phyloP scores from a whole-genome alignment of 2,329 filamentous ascomycete genomes.

The Colletotrichum salicis region DNA sequence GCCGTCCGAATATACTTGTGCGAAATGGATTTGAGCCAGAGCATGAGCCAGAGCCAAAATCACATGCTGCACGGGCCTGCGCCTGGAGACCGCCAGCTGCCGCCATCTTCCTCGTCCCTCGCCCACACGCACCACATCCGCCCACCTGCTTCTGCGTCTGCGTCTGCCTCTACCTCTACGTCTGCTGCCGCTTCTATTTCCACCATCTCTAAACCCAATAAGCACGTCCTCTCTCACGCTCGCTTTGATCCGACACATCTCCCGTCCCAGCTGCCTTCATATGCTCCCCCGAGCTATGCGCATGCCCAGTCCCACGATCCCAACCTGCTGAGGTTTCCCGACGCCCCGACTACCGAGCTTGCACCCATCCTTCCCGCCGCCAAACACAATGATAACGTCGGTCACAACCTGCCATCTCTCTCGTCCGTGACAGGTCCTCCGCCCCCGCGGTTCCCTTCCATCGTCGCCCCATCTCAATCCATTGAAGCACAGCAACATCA shows the following conservation, averaged over 20 bases:
- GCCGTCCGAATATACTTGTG: conserved; percentile 35
- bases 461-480: conserved; percentile 29
- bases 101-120: conserved; percentile 33
- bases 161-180: conserved; percentile 11
- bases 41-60: conserved; percentile 49
- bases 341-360: conserved; percentile 51
- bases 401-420: conserved; percentile 53
- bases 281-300: conserved; percentile 50
- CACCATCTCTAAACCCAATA: conserved; percentile 14
- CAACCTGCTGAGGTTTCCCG: conserved; percentile 45
- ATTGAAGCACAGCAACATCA: conserved; percentile 31
- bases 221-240: conserved; percentile 31
- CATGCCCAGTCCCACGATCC: conserved; percentile 47
- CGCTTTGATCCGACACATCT: conserved; percentile 37
- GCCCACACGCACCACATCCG: conserved; percentile 17
- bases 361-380: conserved; percentile 52
- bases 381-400: conserved; percentile 39
- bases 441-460: conserved; percentile 40
- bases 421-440: conserved; percentile 50
- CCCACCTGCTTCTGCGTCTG: conserved; percentile 8
- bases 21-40: conserved; percentile 38
- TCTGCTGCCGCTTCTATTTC: conserved; percentile 18
- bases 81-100: conserved; percentile 39
- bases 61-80: conserved; percentile 55
- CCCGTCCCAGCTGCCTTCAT: conserved; percentile 43